Evolutionary conservation across 805 yeast genomes (phyloP).

Genomic region (Sugiyamaella boreocaroliniensis): DNA sequence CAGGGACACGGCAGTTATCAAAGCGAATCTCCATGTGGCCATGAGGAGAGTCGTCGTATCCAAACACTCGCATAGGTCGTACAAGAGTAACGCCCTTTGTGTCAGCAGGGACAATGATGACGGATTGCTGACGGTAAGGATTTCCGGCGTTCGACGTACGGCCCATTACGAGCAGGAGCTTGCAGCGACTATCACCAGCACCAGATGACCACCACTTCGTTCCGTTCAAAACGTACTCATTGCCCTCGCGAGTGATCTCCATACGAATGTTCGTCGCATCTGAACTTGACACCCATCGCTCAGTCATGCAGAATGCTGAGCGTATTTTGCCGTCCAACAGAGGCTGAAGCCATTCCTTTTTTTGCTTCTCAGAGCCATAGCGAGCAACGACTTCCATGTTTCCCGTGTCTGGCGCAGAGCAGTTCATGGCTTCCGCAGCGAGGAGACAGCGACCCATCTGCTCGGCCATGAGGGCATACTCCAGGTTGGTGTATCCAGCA

Average conservation of each 20-base stretch:
- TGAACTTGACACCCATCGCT: slow-evolving; percentile 52
- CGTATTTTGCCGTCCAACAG: slow-evolving; percentile 49
- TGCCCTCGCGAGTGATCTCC: slow-evolving; percentile 40
- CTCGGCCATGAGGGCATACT: slow-evolving; percentile 60
- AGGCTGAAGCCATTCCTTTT: slow-evolving; percentile 45
- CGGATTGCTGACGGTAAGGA: slow-evolving; percentile 49
- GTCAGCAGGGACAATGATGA: slow-evolving; percentile 47
- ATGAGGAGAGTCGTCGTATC: slow-evolving; percentile 64
- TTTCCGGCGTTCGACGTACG: slow-evolving; percentile 33
- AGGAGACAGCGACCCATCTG: slow-evolving; percentile 48
- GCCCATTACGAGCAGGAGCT: slow-evolving; percentile 49
- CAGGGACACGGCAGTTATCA: slow-evolving; percentile 42
- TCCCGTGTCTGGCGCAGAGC: slow-evolving; percentile 60
- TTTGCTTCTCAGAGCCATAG: slow-evolving; percentile 38
- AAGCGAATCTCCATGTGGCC: slow-evolving; percentile 61
- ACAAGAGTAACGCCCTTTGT: slow-evolving; percentile 45
- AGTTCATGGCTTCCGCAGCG: slow-evolving; percentile 57
- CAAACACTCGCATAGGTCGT: slow-evolving; percentile 50
- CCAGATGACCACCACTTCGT: slow-evolving; percentile 68
- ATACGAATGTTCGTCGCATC: slow-evolving; percentile 54
- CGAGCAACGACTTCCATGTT: slow-evolving; percentile 44
- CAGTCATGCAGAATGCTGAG: slow-evolving; percentile 62
- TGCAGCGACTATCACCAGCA: slow-evolving; percentile 59
- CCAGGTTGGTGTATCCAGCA: slow-evolving; percentile 54
- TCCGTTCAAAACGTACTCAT: slow-evolving; percentile 47